Conservation (phyloP, 495 filamentous ascomycete species). For the Penicillium angulare region DNA sequence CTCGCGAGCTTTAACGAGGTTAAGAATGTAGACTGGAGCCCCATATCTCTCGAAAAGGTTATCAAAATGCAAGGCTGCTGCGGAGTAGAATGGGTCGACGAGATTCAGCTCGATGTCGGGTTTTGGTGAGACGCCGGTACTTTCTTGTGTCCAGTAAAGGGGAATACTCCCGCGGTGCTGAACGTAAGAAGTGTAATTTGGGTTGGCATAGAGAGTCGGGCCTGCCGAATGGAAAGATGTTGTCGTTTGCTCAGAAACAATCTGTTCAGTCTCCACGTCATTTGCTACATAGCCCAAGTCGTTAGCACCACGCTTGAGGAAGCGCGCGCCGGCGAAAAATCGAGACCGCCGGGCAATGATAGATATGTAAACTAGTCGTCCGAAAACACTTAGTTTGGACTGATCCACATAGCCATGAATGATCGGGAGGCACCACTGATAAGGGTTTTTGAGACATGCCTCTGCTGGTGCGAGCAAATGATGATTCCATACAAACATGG, state of each 20-base stretch:
- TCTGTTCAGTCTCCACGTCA: slow-evolving; percentile 99
- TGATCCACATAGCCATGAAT: slow-evolving; percentile 97
- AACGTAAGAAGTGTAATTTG: slow-evolving; percentile 91
- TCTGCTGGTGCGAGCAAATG: slow-evolving; percentile 79
- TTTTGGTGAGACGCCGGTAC: slow-evolving; percentile 90
- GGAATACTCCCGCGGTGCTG: slow-evolving; percentile 97
- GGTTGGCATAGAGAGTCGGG: slow-evolving; percentile 79
- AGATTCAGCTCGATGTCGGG: slow-evolving; percentile 93
- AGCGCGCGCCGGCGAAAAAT: slow-evolving; percentile 91
- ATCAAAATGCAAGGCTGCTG: slow-evolving; percentile 96
- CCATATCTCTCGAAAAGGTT: slow-evolving; percentile 94
- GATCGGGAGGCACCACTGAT: slow-evolving; percentile 94
- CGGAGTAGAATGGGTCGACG: slow-evolving; percentile 91
- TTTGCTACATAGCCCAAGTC: slow-evolving; percentile 97
- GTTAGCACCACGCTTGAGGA: slow-evolving; percentile 92
- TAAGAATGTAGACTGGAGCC: slow-evolving; percentile 85
- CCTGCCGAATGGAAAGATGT: slow-evolving; percentile 95
- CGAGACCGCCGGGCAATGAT: slow-evolving; percentile 90
- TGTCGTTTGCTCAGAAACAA: slow-evolving; percentile 88
- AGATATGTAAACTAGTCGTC: slow-evolving; percentile 83
- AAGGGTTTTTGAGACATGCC: slow-evolving; percentile 69
- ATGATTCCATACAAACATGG: slow-evolving; percentile 98
- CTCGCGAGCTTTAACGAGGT: slow-evolving; percentile 88
- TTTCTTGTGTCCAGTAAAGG: slow-evolving; percentile 96
- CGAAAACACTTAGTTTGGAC: slow-evolving; percentile 77